Conservation (phyloP, 2,329 filamentous ascomycete genomes). For the Orbilia ellipsospora region DNA sequence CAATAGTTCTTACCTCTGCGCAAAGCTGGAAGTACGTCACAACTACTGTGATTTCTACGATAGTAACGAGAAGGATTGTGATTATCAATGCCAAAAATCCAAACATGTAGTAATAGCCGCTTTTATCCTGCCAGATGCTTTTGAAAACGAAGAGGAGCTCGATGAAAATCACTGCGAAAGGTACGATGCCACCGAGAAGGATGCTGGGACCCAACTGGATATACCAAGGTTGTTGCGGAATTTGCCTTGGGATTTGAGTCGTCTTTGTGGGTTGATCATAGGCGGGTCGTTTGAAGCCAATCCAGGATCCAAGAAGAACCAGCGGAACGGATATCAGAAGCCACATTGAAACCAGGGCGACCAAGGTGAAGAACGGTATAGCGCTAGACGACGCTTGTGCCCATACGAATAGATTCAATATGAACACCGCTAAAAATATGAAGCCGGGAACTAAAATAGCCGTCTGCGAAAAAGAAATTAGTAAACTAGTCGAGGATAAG, state of each 20-base stretch:
- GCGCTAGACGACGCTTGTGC: constrained; percentile 88
- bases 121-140: constrained; percentile 89
- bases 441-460: constrained; percentile 82
- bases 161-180: constrained; percentile 88
- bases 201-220: constrained; percentile 72
- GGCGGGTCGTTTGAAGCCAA: constrained; percentile 74
- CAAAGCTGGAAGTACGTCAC: constrained; percentile 85
- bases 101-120: constrained; percentile 90
- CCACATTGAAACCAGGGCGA: constrained; percentile 80
- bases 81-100: constrained; percentile 82
- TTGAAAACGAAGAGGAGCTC: constrained; percentile 88
- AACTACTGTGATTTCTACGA: constrained; percentile 85
- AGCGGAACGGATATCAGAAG: constrained; percentile 86
- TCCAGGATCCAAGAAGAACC: constrained; percentile 82
- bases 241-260: constrained; percentile 75
- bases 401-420: constrained; percentile 90
- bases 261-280: constrained; percentile 89
- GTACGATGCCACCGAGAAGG: constrained; percentile 79
- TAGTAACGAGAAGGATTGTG: constrained; percentile 77
- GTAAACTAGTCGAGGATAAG: not conserved
- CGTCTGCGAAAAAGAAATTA: constrained; percentile 65
- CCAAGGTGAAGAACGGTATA: constrained; percentile 81
- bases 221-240: constrained; percentile 82
- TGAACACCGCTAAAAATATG: constrained; percentile 77
- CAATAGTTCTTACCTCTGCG: constrained; percentile 70